Evolutionary conservation across 345 rosid genomes (phyloP), one percentile per base, ranked within the genome.

Genomic region (Toxicodendron radicans): DNA sequence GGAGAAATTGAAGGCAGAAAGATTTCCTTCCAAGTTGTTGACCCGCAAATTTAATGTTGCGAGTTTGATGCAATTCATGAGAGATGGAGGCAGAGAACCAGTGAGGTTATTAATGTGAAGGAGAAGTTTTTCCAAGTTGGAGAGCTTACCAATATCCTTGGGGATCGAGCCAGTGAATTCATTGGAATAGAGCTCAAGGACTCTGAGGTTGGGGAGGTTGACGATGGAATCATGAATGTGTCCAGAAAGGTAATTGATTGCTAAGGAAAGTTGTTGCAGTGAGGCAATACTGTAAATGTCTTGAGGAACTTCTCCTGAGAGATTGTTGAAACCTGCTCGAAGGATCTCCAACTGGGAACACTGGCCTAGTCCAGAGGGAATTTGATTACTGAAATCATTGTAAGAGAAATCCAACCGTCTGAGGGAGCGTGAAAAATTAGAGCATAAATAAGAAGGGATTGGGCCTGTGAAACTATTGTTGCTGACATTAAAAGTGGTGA

Each of bases 311-410:
- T 20, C 3, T 7, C 75, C 70, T 4, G 70, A 62, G 62, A 76
- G 74, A 10, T 24, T 20, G 23, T 76, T 76, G 24, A 70, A 70
- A 53, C 75, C 79, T 52, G 71, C 79, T 3, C 74, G 58, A 60
- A 76, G 64, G 5, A 14, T 43, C 49, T 70, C 17, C 41, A 76
- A 45, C 54, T 30, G 23, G 2, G 65, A 35, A 51, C 70, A 76
- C n/a, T 63, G 32, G 62, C 58, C 70, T 0, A 76, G 41, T 54
- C 70, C 74, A 52, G 35, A 21, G 23, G 70, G 48, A 8, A 63
- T 3, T 1, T 35, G 21, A 57, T 64, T 64, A 54, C 49, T 53
- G 12, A 76, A 70, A 7, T 41, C 23, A 56, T 63, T 62, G 70
- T 38, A 9, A 8, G 74, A 76, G 17, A 76, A 76, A 27, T 76